These are phyloP conservation scores for Nicotiana otophora DNA, from an alignment of 257 asterid genomes.

Conservation along the genomic window DNA sequence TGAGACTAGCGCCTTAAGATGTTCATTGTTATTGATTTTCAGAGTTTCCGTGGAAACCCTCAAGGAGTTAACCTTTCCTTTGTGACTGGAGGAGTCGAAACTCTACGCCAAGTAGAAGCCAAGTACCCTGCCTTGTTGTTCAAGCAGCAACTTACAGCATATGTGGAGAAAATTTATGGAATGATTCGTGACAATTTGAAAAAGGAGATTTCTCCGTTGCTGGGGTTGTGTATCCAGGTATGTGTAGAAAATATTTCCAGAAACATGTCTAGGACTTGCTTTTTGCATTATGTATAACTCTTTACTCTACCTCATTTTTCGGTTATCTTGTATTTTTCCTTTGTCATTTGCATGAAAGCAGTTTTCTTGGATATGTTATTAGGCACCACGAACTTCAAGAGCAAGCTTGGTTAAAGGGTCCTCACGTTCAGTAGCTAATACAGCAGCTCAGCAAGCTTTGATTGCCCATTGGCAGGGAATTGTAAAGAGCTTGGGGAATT, in stretches of 20 bases:
- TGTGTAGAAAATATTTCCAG: background rate
- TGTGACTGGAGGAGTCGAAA: slow-evolving; percentile 76
- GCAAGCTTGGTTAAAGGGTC: slow-evolving; percentile 98
- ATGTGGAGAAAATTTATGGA: slow-evolving; percentile 96
- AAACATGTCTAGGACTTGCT: background rate
- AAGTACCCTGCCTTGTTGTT: slow-evolving; percentile 98
- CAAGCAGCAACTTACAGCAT: slow-evolving; percentile 99
- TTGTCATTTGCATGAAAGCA: background rate
- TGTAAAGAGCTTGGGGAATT: slow-evolving; percentile 77
- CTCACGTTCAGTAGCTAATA: slow-evolving; percentile 75
- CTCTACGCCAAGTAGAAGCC: slow-evolving; percentile 97
- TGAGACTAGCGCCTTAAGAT: background rate
- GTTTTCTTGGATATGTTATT: slow-evolving; percentile 7
- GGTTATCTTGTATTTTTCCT: background rate
- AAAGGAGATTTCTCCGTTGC: slow-evolving; percentile 98
- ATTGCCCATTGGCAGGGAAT: slow-evolving; percentile 99
- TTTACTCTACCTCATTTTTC: background rate
- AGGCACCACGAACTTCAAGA: slow-evolving; percentile 99
- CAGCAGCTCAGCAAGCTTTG: slow-evolving; percentile 91
- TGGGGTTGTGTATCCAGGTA: slow-evolving; percentile 98
- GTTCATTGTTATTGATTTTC: slow-evolving; percentile 14
- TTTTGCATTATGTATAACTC: background rate
- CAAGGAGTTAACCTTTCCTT: slow-evolving; percentile 74
- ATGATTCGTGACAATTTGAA: slow-evolving; percentile 95
- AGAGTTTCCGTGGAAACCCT: slow-evolving; percentile 95